phyloP scores from a whole-genome alignment of 2,329 filamentous ascomycete genomes.

The Aspergillus glaucus region DNA sequence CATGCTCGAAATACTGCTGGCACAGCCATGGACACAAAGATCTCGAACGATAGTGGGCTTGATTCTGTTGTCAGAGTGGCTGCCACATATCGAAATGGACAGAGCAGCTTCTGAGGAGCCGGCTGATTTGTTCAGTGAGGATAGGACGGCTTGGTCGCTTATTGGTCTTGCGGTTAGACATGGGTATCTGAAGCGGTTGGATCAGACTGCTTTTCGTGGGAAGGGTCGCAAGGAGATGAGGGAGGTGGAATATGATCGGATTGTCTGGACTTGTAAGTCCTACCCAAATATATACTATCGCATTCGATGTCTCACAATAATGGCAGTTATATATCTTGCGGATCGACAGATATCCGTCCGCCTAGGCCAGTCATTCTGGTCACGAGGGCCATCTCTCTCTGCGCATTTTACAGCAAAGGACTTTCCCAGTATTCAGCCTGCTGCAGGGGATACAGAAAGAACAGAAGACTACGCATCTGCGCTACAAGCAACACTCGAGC shows the following conservation, averaged over 20 bases:
- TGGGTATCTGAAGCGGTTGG: conserved; percentile 15
- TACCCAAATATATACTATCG: background rate
- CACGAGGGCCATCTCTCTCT: conserved; percentile 15
- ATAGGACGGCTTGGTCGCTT: conserved; percentile 17
- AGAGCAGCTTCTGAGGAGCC: background rate
- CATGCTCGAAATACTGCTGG: conserved; percentile 10
- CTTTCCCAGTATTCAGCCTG: conserved; percentile 10
- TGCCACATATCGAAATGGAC: conserved; percentile 10
- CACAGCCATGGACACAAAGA: conserved; percentile 7
- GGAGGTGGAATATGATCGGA: conserved; percentile 3
- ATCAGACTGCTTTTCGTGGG: conserved; percentile 11
- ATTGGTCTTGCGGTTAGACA: conserved; percentile 18
- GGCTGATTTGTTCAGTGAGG: conserved; percentile 5
- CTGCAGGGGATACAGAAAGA: background rate
- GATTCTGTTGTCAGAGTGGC: conserved; percentile 17
- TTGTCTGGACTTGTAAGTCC: conserved; percentile 10
- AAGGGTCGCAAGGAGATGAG: conserved; percentile 1
- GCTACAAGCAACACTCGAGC: conserved; percentile 12
- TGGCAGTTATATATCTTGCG: conserved; percentile 11
- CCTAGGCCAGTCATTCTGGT: conserved; percentile 19
- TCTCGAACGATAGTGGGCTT: conserved; percentile 14
- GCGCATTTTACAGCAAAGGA: conserved; percentile 11
- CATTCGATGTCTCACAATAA: background rate
- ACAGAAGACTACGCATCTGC: conserved; percentile 3
- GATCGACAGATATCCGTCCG: conserved; percentile 19